phyloP scores from a whole-genome alignment of 768 basidiomycete species.

The Flagelloscypha sp. region DNA sequence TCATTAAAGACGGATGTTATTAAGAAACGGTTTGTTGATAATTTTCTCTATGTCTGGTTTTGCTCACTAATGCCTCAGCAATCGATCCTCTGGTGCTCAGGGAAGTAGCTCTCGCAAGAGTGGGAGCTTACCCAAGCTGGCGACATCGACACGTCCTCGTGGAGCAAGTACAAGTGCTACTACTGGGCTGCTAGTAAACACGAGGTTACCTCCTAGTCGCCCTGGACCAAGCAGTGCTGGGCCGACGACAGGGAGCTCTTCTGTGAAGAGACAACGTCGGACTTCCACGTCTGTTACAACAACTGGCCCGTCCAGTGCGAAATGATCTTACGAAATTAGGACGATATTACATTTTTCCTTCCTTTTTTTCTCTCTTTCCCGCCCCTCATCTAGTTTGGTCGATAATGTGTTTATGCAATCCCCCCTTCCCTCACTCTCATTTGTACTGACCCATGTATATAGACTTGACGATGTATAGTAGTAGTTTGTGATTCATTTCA shows the following conservation, averaged over 20 bases:
- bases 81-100: slow-evolving; percentile 72
- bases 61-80: slow-evolving; percentile 32
- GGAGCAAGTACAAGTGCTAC: no score
- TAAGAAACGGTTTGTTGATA: slow-evolving; percentile 71
- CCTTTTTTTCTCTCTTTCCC: slow-evolving; percentile 9
- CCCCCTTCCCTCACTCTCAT: no score
- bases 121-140: slow-evolving; percentile 63
- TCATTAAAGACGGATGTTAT: slow-evolving; percentile 96
- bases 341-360: slow-evolving; percentile 23
- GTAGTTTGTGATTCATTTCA: no score
- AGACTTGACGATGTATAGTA: no score
- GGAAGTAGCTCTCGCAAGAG: slow-evolving; percentile 58
- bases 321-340: slow-evolving; percentile 19
- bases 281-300: slow-evolving; percentile 40
- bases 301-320: no score
- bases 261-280: slow-evolving; percentile 78
- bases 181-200: no score
- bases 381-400: slow-evolving; percentile 8
- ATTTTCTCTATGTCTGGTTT: slow-evolving; percentile 6
- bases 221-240: slow-evolving; percentile 12
- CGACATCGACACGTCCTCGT: slow-evolving; percentile 62
- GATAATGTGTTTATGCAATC: slow-evolving; percentile 13
- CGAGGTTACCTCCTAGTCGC: no score
- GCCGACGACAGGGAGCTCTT: slow-evolving; percentile 15
- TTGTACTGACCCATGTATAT: no score